Evolutionary conservation across 257 asterid genomes (phyloP), one percentile per base, ranked within the genome.

Genomic region (Gentiana dahurica): DNA sequence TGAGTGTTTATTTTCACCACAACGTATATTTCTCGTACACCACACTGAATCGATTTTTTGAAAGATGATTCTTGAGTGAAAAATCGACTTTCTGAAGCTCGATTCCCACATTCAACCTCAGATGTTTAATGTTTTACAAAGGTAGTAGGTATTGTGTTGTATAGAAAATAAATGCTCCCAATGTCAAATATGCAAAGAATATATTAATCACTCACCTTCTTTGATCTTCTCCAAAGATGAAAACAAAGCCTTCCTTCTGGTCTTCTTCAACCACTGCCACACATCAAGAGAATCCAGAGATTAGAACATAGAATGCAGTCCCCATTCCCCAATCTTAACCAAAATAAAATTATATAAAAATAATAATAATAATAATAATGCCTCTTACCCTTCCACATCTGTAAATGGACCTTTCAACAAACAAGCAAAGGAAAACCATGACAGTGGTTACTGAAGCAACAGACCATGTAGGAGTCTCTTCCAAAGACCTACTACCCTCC

Each of bases 401-500:
- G 81, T 81, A 89, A 66, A 89, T 86, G 66, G 94, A 82, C 64
- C 95, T 75, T 71, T 89, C 82, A 52, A 75, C 82, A 54, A 86
- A 80, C 62, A 89, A 80, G 67, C 95, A 86, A 39, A 86, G 78
- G 54, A 89, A 89, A 60, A 89, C 97, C 97, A 89, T 76, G 47
- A 83, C 86, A 34, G 97, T 86, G 15, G 84, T 86, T 58, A 89
- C 95, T 15, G 94, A 67, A 57, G 97, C 97, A 62, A 89, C 97
- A n/a, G 95, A 78, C 95, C 97, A 89, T 38, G 97, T 86, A 59
- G 97, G 97, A 38, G 97, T 89, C 43, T 58, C 95, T 75, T 78
- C 89, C 67, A 89, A 74, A 56, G 94, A 86, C 74, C 95, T 89
- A 65, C 95, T 92, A 76, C 75, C 86, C 65, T 87, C 81, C 9